A percentile compares a stretch with the other conserved stretches of the same genome.
Conservation (phyloP, 75 land plant species). For the Adiantum capillusveneris region DNA sequence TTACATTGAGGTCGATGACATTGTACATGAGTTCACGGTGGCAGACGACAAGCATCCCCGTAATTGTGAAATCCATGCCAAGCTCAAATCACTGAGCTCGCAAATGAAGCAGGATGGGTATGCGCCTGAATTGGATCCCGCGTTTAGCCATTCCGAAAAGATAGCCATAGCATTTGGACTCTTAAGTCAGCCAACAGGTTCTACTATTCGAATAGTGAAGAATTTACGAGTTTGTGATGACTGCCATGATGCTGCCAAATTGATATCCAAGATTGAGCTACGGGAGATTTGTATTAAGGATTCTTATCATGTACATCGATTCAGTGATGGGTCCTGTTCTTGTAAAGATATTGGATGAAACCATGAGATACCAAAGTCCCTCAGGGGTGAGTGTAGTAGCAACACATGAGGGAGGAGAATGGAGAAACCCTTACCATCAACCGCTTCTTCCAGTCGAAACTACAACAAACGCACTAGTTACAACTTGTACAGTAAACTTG, state of each 20-base stretch:
- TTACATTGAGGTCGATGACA: conserved; percentile 45
- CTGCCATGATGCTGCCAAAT: conserved; percentile 41
- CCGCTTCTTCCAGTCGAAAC: too few relatives aligned
- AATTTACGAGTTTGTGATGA: conserved; percentile 40
- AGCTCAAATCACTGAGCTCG: conserved; percentile 17
- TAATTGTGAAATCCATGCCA: conserved; percentile 8
- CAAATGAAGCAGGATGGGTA: conserved; percentile 17
- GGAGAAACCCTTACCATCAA: too few relatives aligned
- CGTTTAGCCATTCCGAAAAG: conserved; percentile 38
- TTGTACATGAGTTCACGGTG: conserved; percentile 38
- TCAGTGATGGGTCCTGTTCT: conserved; percentile 35
- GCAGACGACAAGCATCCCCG: conserved; percentile 28
- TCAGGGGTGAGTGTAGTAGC: too few relatives aligned
- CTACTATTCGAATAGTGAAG: conserved; percentile 31
- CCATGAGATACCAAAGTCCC: too few relatives aligned
- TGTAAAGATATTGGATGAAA: too few relatives aligned
- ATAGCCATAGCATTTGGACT: conserved; percentile 49
- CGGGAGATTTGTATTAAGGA: conserved; percentile 41
- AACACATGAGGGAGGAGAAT: too few relatives aligned
- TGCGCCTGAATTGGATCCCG: conserved; percentile 22
- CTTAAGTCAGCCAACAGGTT: conserved; percentile 13
- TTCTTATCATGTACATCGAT: conserved; percentile 34
- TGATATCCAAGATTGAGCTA: conserved; percentile 23
- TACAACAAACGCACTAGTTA: too few relatives aligned
- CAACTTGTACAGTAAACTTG: too few relatives aligned